phyloP scores from a whole-genome alignment of 352 stramenopile genomes.

The Globisporangium radiosum region DNA sequence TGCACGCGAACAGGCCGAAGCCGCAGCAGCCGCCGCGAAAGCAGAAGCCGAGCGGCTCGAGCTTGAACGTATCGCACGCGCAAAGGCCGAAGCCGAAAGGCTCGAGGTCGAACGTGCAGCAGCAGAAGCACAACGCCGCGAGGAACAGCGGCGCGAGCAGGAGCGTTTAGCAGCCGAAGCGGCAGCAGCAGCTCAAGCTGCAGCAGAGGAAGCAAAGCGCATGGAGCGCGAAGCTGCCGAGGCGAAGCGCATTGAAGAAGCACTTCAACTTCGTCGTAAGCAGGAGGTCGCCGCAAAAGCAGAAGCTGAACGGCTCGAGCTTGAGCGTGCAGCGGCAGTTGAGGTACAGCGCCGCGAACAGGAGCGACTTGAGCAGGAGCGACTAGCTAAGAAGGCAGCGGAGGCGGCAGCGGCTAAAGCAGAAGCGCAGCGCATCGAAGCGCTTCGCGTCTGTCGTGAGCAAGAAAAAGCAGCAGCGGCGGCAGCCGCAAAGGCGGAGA shows the following conservation, averaged over 20 bases:
- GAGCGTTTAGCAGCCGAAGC: not conserved
- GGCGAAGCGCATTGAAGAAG: not conserved
- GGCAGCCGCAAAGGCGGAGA: not conserved
- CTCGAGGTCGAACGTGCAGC: not conserved
- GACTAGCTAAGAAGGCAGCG: not conserved
- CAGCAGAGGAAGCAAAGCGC: not conserved
- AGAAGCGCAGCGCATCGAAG: slow-evolving; percentile 8
- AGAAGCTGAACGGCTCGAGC: not conserved
- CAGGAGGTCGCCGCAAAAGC: not conserved
- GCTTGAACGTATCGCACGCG: not conserved
- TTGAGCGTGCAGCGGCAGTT: not conserved
- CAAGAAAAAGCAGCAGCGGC: not conserved
- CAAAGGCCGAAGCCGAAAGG: too few relatives aligned
- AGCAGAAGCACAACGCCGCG: not conserved
- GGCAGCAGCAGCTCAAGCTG: not conserved
- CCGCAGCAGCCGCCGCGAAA: not conserved
- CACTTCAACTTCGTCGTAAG: not conserved
- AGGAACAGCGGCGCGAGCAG: not conserved
- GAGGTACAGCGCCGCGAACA: too few relatives aligned
- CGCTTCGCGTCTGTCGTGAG: slow-evolving; percentile 10
- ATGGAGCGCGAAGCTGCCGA: not conserved
- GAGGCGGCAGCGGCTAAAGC: not conserved
- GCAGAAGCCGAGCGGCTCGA: not conserved
- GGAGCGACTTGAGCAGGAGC: not conserved
- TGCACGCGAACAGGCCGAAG: not conserved